Evolutionary conservation across 2,329 filamentous ascomycete species (phyloP), one percentile per base, ranked within the genome.

Genomic region (Coniochaeta sp.): DNA sequence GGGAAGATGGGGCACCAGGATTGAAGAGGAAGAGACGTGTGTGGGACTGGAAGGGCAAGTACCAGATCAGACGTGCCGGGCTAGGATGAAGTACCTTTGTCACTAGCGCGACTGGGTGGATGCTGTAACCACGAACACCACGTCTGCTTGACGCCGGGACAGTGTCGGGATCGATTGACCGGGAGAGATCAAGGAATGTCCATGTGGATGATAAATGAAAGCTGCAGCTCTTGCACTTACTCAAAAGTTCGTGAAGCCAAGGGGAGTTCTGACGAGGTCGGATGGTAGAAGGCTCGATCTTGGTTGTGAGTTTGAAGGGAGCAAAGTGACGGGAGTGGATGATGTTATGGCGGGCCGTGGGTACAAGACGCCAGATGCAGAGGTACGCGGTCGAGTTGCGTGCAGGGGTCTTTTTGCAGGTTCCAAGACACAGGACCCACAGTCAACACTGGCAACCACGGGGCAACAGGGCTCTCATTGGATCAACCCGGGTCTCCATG

Each of bases 391-490:
- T 64, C 26, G 61, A 65, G 66, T 65, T 66, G 67, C 70, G 67
- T 68, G 70, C 67, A 60, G 60, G 38, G 47, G 54, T 30, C 38
- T 44, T 44, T 44, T 57, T 44, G 55, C 54, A 22, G 17, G 9
- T 61, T 62, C 64, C 62, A 58, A 58, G 59, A 52, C 58, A 30
- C 59, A 24, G 59, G 63, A 63, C 62, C 67, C 67, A 69, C 65
- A 59, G 63, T 82, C 77, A 83, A 83, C 79, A 83, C 65, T 72
- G 69, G 76, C 79, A 83, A 84, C 81, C 69, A 72, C 81, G 65
- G 72, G 67, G 81, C 83, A 87, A 87, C 84, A 69, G 68, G 16
- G 4, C 42, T 66, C 26, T 71, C 59, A 82, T 82, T 83, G 79
- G 80, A 62, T n/a, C 61, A 40, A 38, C 8, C 3, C 58, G 52